Evolutionary conservation across 176 grass and related monocot genomes (phyloP), one percentile per base, ranked within the genome.

Genomic region (Neostapfia colusana): DNA sequence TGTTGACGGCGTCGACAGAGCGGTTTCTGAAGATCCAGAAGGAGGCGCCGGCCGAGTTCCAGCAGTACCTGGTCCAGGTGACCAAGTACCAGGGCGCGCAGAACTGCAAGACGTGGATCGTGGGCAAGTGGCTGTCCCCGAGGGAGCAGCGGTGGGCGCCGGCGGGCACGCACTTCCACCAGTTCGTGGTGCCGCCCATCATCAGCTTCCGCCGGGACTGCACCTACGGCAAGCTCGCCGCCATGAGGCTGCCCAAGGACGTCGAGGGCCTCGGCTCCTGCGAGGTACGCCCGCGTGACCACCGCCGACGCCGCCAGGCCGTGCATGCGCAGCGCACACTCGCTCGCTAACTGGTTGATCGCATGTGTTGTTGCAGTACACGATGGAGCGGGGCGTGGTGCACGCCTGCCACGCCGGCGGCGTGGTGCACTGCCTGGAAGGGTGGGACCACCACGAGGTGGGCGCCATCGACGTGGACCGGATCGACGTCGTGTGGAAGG

Each of bases 331-430:
- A n/a, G n/a, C n/a, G n/a, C n/a, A n/a, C n/a, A n/a, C n/a, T n/a
- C n/a, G n/a, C n/a, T n/a, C n/a, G n/a, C n/a, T n/a, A n/a, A n/a
- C n/a, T n/a, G n/a, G 17, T 18, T 50, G 11, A 17, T 48, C 14
- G 14, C 6, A 6, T 10, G 5, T 6, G 12, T 2, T 7, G 1
- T 3, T 24, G 38, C 88, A 95, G 95, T 95, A 98, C 91, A 95
- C 95, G 6, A 79, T 95, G 89, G 91, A 80, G 50, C 69, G 95
- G n/a, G 91, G 91, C 0, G 91, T 95, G 57, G 91, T 98, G 81
- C 95, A 98, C 72, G 95, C 95, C n/a, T 98, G 95, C 79, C 95
- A 98, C 73, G 91, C 95, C 26, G 95, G 95, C 69, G 95, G 95
- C n/a, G 83, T 95, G 15, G 91, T 98, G 59, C 95, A 98, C 73